Conservation (phyloP, 805 yeast species). For the Candida tibetensis region DNA sequence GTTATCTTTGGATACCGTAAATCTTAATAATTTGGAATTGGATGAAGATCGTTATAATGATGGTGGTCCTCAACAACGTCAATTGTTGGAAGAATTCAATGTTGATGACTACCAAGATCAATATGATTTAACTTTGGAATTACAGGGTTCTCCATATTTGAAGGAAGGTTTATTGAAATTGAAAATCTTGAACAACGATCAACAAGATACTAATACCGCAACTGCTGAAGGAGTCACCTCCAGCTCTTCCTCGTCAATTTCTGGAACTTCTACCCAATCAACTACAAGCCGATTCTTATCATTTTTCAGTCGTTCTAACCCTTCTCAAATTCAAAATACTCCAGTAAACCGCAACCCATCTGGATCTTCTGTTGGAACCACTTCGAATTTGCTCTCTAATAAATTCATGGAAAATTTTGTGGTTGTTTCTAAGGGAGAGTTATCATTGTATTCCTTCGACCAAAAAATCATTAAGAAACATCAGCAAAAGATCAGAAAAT, state of each 20-base stretch:
- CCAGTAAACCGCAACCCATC: conserved; percentile 3
- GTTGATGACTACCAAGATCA: conserved; percentile 44
- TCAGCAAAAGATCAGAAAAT: conserved; percentile 26
- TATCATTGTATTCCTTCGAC: conserved; percentile 55
- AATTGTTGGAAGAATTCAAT: conserved; percentile 35
- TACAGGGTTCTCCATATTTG: conserved; percentile 73
- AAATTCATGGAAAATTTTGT: conserved; percentile 50
- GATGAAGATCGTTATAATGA: conserved; percentile 10
- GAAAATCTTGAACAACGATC: conserved; percentile 36
- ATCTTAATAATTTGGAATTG: conserved; percentile 15
- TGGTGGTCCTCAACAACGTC: conserved; percentile 13
- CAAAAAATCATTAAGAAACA: conserved; percentile 42
- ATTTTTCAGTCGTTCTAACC: conserved; percentile 19
- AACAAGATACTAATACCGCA: conserved; percentile 25
- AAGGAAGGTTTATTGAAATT: conserved; percentile 65
- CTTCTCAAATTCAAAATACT: not conserved
- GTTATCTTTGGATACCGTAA: conserved; percentile 35
- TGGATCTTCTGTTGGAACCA: conserved; percentile 8
- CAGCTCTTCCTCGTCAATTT: conserved; percentile 5
- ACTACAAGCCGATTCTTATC: conserved; percentile 25
- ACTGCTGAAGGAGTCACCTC: conserved; percentile 16
- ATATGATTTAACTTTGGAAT: conserved; percentile 59
- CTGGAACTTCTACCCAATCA: conserved; percentile 4
- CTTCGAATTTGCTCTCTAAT: conserved; percentile 18
- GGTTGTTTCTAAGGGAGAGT: conserved; percentile 67